Conservation (phyloP, 2,329 filamentous ascomycete species). For the Penicillium sp. region DNA sequence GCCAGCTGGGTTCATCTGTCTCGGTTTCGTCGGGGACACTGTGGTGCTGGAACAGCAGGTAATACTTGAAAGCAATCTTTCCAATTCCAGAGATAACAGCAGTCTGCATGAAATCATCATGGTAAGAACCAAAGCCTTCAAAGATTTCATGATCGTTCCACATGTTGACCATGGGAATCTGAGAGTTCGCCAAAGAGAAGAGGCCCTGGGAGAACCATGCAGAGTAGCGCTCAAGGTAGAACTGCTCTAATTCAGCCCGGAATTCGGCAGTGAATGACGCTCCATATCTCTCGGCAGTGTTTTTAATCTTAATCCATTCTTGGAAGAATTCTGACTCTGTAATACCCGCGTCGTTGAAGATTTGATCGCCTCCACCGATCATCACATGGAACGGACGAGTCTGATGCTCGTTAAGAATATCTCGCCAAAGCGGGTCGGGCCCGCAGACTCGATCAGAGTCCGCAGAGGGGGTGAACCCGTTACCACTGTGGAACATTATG, state of each 20-base stretch:
- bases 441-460: slow-evolving; percentile 80
- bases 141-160: slow-evolving; percentile 95
- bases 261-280: slow-evolving; percentile 76
- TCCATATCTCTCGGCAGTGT: slow-evolving; percentile 74
- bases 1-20: slow-evolving; percentile 84
- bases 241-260: slow-evolving; percentile 82
- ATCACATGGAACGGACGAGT: slow-evolving; percentile 94
- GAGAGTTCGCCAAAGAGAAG: slow-evolving; percentile 86
- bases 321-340: slow-evolving; percentile 73
- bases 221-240: slow-evolving; percentile 84
- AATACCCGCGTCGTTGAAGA: slow-evolving; percentile 88
- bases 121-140: slow-evolving; percentile 90
- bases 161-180: slow-evolving; percentile 98
- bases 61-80: slow-evolving; percentile 95
- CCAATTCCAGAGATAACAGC: slow-evolving; percentile 88
- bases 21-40: slow-evolving; percentile 79
- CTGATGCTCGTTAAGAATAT: slow-evolving; percentile 90
- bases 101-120: slow-evolving; percentile 85
- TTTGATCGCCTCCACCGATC: slow-evolving; percentile 94
- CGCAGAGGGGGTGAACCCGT: slow-evolving; percentile 83
- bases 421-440: slow-evolving; percentile 94
- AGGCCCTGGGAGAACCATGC: slow-evolving; percentile 97
- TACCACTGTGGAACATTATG: slow-evolving; percentile 98
- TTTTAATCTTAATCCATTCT: slow-evolving; percentile 80
- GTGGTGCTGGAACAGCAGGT: slow-evolving; percentile 97